A percentile compares a stretch with the other conserved stretches of the same genome.
phyloP scores from a whole-genome alignment of 2,329 filamentous ascomycete species.

The Diaporthe helianthi region DNA sequence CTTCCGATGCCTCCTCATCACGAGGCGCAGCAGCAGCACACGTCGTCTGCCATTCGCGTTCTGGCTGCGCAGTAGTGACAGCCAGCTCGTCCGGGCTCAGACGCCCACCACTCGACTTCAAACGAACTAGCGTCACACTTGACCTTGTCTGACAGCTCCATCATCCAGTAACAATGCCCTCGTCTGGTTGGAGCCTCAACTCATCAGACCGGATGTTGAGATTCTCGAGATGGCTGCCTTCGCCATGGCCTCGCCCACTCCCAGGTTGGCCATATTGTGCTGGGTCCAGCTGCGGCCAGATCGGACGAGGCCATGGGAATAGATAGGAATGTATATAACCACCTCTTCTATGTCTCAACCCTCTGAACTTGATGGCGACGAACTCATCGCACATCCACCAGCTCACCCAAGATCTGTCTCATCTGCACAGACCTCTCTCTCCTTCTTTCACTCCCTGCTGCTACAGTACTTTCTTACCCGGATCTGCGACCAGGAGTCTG shows the following conservation, averaged over 20 bases:
- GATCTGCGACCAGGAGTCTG: constrained; percentile 34
- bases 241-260: background rate
- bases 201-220: constrained; percentile 27
- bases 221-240: constrained; percentile 11
- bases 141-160: constrained; percentile 1
- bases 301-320: background rate
- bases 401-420: background rate
- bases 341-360: background rate
- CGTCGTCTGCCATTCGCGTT: too few relatives aligned
- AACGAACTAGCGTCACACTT: constrained; percentile 29
- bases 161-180: constrained; percentile 22
- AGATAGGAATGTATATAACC: background rate
- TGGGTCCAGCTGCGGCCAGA: background rate
- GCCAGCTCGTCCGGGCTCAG: background rate
- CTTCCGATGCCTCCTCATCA: constrained; percentile 6
- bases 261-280: background rate
- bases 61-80: background rate
- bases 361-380: background rate
- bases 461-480: constrained; percentile 5
- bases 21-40: constrained; percentile 1
- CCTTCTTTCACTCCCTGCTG: background rate
- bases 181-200: constrained; percentile 7
- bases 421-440: constrained; percentile 17
- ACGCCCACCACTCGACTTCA: constrained; percentile 10
- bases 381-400: background rate